phyloP scores from a whole-genome alignment of 2,329 filamentous ascomycete species.

The Waltergamsia citrina region DNA sequence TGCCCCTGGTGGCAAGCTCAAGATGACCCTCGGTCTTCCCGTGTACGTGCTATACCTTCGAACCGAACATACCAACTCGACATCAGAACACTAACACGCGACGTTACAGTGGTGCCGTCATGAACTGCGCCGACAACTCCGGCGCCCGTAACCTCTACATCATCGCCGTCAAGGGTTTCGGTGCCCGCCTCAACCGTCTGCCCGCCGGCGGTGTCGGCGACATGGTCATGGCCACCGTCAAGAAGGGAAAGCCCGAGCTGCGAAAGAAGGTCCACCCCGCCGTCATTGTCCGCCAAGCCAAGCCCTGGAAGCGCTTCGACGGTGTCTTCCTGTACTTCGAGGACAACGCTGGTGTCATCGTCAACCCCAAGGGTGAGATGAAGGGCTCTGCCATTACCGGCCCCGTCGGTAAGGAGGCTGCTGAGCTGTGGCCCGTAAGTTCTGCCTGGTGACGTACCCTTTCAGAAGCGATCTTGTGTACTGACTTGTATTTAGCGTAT shows the following conservation, averaged over 20 bases:
- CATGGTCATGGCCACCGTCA: conserved; percentile 99
- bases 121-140: conserved; percentile 99
- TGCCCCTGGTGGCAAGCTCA: conserved; percentile 99
- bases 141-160: conserved; percentile 99
- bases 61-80: too few relatives aligned
- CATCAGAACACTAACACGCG: conserved; percentile 11
- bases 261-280: conserved; percentile 99
- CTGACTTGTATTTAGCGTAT: conserved; percentile 72
- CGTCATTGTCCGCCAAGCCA: conserved; percentile 96
- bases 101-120: conserved; percentile 78
- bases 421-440: conserved; percentile 96
- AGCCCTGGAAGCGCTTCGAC: conserved; percentile 98
- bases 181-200: conserved; percentile 94
- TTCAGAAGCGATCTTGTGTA: too few relatives aligned
- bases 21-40: conserved; percentile 99
- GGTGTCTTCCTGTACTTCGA: conserved; percentile 99
- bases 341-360: conserved; percentile 99
- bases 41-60: conserved; percentile 67
- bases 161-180: conserved; percentile 98
- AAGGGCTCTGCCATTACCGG: conserved; percentile 99
- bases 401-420: conserved; percentile 98
- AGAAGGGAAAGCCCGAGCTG: conserved; percentile 99
- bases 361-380: conserved; percentile 99
- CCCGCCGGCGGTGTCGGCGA: conserved; percentile 96
- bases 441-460: not conserved